Base-by-base conservation (phyloP, 169 alveolate species). In the Cyclospora cayetanensis region DNA sequence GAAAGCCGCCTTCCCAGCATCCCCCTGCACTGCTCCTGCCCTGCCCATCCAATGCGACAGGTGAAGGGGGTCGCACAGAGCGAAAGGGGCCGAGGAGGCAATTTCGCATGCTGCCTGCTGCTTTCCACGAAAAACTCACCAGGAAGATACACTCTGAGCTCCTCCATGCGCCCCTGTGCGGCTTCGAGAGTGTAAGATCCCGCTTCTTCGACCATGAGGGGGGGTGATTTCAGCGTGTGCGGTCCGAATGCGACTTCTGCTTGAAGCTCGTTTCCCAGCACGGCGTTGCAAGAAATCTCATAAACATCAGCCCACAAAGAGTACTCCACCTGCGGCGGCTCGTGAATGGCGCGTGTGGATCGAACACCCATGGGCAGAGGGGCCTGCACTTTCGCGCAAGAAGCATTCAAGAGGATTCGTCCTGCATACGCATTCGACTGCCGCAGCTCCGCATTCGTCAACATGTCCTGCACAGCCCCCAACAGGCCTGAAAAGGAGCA, bases 171-270 rank as follows among this genome's bases (percentile, higher is more conserved):
- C 1, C 98, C 98, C 1, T 90, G 92, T 25, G 43, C 89, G 42
- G 96, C 97, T 42, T 96, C 94, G 37, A 97, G 87, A 42, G 94
- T 91, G 93, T 96, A 96, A 4, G 96, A 84, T 1, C 96, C 96
- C 39, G 70, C 90, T n/a, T 91, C 95, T 53, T 93, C 91, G 7
- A 95, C 85, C 12, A 93, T 53, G 35, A 39, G 93, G 31, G 65
- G 95, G 42, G 82, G 86, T 35, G 94, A 93, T 52, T 93, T 85
- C 52, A 89, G 85, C 90, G 53, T 90, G 80, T 76, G 96, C 79
- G 92, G 96, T 46, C 93, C 96, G 76, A 95, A 93, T 55, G 86
- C 89, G 91, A 94, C 94, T 89, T 91, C 96, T 7, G 60, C 79
- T 70, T 68, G 63, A 74, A 85, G 70, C 90, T 46, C 96, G 70